Base-by-base conservation (phyloP, 495 filamentous ascomycete genomes). In the Paragyromitra xinjiangensis region DNA sequence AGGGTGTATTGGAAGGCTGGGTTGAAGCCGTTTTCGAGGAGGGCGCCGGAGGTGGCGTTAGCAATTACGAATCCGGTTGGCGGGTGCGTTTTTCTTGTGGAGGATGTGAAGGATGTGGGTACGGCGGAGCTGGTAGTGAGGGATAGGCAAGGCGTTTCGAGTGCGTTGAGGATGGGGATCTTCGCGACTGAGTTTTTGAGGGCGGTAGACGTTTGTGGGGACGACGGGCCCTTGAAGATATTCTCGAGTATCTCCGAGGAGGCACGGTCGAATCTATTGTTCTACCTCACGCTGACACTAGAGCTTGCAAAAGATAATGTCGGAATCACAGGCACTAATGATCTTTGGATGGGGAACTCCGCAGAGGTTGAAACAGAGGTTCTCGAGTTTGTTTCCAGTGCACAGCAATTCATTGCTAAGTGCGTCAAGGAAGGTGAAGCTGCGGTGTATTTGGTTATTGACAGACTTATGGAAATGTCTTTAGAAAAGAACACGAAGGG, bases 41-140 rank as follows among this genome's bases (percentile, higher is more conserved):
- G 85, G 6, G 78, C 85, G 26, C 90, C 92, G 14, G 88, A 87
- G 55, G 84, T 86, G 14, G 90, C 92, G 8, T 82, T 94, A 6
- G 88, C 92, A 8, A 87, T 96, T 7, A 92, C 91, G 5, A 93
- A 90, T 81, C 87, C 88, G 9, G 83, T 97, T 24, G 89, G 88
- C 6, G 93, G 93, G 14, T 87, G 87, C 11, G 89, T 94, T 39
- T 89, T 92, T 76, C 83, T 98, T 5, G 86, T 91, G 0, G 82
- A 88, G 12, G 51, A 77, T 1, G 58, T 12, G 16, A 16, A 44
- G n/a, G 34, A 50, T 19, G 9, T 9, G 9, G 68, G n/a, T 22
- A 29, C 48, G 4, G n/a, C 64, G 22, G 37, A 16, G 6, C 24
- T 19, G 14, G 42, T 79, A 19, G 45, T 61, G 34, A 63, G 90